Evolutionary conservation across 257 asterid species (phyloP), one percentile per base, ranked within the genome.

Genomic region (Primulina huaijiensis): DNA sequence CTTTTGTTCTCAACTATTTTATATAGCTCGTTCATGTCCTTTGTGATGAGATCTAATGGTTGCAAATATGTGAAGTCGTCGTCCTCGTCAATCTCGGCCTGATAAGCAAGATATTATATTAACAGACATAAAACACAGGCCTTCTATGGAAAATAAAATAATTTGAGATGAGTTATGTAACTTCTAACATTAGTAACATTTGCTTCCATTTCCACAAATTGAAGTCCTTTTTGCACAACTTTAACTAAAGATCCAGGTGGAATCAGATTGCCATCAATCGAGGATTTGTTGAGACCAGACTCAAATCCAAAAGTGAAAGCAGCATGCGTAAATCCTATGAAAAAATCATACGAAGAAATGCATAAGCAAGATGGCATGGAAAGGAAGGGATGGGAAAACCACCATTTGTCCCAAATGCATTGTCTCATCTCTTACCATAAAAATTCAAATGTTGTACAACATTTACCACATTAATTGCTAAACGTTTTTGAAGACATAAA

Each of bases 31-130:
- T 23, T 0, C 6, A 66, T 73, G 46, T 73, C 76, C 78, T 81
- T 83, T 19, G 86, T 79, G 64, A 85, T 73, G 73, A 83, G 79
- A 73, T 85, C 88, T 73, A 73, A 25, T 16, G 83, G 83, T 71
- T 68, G 71, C 27, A 83, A 72, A 53, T 67, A 34, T 31, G 67
- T 20, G 75, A 74, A 83, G 19, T 83, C 79, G n/a, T 75, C 84
- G 61, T 78, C 84, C 62, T 25, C 65, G n/a, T 73, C 82, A 46
- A 58, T 60, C 16, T 75, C 79, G 31, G 1, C 75, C 90, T 85
- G 76, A 62, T 75, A 46, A 62, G 30, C 29, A 67, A 57, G 58
- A 56, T 73, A 63, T 37, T 60, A 27, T 31, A 37, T 66, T 25
- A 34, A 70, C 69, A 53, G 64, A 40, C 29, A 63, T 16, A 62